Percentiles rank a stretch among this genome's conserved stretches.
Conservation (phyloP, 1,284 basidiomycete genomes). For the Malassezia cuniculi region DNA sequence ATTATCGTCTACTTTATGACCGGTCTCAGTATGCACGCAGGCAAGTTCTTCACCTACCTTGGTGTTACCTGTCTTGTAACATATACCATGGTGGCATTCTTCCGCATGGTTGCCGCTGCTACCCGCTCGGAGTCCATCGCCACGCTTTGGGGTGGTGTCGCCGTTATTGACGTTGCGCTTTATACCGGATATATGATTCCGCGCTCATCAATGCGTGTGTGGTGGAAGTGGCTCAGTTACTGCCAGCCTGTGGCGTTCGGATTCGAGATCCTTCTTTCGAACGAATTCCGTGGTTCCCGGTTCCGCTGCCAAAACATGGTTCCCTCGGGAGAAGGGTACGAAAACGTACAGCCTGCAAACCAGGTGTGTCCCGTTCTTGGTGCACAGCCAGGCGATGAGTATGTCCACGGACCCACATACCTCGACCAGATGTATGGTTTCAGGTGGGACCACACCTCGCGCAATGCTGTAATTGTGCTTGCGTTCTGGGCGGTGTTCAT, state of each 20-base stretch:
- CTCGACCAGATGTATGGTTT: slow-evolving; percentile 20
- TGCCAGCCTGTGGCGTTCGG: slow-evolving; percentile 32
- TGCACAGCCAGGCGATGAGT: slow-evolving; percentile 19
- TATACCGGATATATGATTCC: slow-evolving; percentile 63
- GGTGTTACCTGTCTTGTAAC: slow-evolving; percentile 24
- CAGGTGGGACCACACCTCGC: slow-evolving; percentile 14
- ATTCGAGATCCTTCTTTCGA: slow-evolving; percentile 32
- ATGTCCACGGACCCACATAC: slow-evolving; percentile 21
- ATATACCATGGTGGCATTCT: slow-evolving; percentile 44
- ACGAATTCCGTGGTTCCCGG: slow-evolving; percentile 28
- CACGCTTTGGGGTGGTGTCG: slow-evolving; percentile 50
- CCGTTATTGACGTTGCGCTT: slow-evolving; percentile 54
- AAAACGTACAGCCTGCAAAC: slow-evolving; percentile 16
- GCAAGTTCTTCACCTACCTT: slow-evolving; percentile 40
- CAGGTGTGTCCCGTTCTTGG: slow-evolving; percentile 29
- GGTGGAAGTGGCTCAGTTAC: slow-evolving; percentile 38
- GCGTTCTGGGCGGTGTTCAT: slow-evolving; percentile 28
- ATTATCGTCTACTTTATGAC: slow-evolving; percentile 59
- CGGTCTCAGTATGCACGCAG: slow-evolving; percentile 50
- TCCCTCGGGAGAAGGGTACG: slow-evolving; percentile 12
- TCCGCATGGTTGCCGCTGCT: slow-evolving; percentile 48
- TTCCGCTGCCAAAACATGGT: slow-evolving; percentile 20
- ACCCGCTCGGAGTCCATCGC: slow-evolving; percentile 22
- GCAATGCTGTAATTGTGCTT: slow-evolving; percentile 32
- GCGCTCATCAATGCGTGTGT: slow-evolving; percentile 34